These are phyloP conservation scores for Trypanosoma platydactyli DNA, from an alignment of 208 protist species.

Conservation along the genomic window DNA sequence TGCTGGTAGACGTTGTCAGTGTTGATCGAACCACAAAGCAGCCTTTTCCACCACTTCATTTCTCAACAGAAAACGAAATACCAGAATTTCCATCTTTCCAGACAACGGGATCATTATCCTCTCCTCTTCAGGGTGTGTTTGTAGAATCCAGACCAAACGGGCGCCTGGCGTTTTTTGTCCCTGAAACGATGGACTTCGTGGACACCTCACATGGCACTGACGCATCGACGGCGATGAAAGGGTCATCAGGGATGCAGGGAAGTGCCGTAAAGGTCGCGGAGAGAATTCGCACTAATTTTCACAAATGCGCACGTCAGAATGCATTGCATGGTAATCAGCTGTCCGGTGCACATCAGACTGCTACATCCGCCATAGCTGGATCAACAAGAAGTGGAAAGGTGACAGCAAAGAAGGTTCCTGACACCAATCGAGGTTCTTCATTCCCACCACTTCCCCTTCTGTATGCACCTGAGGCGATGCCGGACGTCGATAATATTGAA, in stretches of 20 bases:
- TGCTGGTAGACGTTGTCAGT: not conserved
- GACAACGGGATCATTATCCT: not conserved
- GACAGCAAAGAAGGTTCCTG: not conserved
- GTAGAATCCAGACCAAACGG: constrained; percentile 6
- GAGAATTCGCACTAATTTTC: constrained; percentile 5
- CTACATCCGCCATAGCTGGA: not conserved
- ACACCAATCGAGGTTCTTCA: not conserved
- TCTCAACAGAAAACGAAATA: not conserved
- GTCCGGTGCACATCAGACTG: too few relatives aligned
- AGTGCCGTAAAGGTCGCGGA: constrained; percentile 1
- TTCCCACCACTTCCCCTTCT: constrained; percentile 16
- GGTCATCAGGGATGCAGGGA: not conserved
- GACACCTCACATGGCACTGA: not conserved
- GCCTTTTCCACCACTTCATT: not conserved
- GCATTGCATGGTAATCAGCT: not conserved
- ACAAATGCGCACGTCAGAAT: constrained; percentile 7
- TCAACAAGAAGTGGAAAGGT: not conserved
- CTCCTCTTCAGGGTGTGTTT: constrained; percentile 3
- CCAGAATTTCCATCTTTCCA: not conserved
- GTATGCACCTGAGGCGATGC: constrained; percentile 15
- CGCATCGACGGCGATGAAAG: not conserved
- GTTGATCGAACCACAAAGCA: too few relatives aligned
- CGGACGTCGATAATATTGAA: constrained; percentile 45
- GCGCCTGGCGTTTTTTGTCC: constrained; percentile 10
- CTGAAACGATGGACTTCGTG: constrained; percentile 5